Evolutionary conservation across 305 asterid species (phyloP).

Genomic region (Fraxinus platypoda): DNA sequence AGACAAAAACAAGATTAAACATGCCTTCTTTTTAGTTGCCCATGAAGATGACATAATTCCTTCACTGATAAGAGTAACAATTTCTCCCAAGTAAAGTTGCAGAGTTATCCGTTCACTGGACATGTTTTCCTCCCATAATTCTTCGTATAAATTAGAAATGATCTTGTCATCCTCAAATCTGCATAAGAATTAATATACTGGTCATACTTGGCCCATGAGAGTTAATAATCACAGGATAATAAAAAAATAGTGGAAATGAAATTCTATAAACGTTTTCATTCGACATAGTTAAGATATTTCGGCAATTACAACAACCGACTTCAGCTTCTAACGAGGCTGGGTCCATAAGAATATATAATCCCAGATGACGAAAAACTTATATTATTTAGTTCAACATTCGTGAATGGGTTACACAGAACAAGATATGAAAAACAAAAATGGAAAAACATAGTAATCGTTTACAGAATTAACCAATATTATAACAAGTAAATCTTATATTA

Average conservation of each 20-base stretch:
- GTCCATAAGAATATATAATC: slow-evolving; percentile 10
- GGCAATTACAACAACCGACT: slow-evolving; percentile 7
- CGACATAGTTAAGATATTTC: not conserved
- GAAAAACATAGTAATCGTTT: not conserved
- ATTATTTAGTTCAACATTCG: not conserved
- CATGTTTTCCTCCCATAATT: slow-evolving; percentile 98
- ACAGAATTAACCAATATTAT: not conserved
- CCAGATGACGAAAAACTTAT: slow-evolving; percentile 8
- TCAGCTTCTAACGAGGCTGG: slow-evolving; percentile 13
- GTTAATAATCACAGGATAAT: slow-evolving; percentile 11
- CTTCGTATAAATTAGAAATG: slow-evolving; percentile 78
- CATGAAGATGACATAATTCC: slow-evolving; percentile 84
- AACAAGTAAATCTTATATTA: not conserved
- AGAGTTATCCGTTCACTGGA: slow-evolving; percentile 88
- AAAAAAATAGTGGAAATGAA: slow-evolving; percentile 9
- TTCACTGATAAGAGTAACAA: slow-evolving; percentile 70
- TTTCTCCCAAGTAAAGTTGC: slow-evolving; percentile 83
- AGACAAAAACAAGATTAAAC: slow-evolving; percentile 23
- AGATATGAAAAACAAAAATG: not conserved
- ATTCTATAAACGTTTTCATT: not conserved
- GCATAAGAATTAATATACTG: slow-evolving; percentile 27
- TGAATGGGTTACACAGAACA: not conserved
- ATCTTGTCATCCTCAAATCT: slow-evolving; percentile 95
- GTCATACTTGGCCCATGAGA: slow-evolving; percentile 7
- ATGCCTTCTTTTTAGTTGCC: slow-evolving; percentile 92